These are phyloP conservation scores for Clitocybe nebularis DNA, from an alignment of 1,284 basidiomycete species.

Conservation along the genomic window DNA sequence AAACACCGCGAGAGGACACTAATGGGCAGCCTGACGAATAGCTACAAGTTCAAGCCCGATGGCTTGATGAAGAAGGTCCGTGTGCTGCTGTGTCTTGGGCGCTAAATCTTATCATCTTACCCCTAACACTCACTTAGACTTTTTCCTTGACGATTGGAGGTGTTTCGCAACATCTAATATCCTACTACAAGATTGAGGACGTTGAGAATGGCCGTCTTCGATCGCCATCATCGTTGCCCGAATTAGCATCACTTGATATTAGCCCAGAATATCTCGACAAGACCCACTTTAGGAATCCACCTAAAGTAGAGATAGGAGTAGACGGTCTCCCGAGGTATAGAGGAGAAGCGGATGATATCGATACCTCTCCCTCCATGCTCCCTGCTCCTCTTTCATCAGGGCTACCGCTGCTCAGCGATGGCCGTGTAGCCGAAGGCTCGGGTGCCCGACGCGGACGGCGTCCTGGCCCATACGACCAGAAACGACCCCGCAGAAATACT, in stretches of 20 bases:
- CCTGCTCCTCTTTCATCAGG: constrained; percentile 47
- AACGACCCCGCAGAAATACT: constrained; percentile 13
- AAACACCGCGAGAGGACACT: constrained; percentile 75
- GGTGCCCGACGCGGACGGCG: constrained; percentile 45
- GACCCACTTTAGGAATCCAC: constrained; percentile 87
- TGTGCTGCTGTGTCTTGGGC: constrained; percentile 8
- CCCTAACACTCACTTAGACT: constrained; percentile 53
- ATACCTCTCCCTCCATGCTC: constrained; percentile 42
- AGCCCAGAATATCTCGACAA: constrained; percentile 87
- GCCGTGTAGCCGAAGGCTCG: constrained; percentile 29
- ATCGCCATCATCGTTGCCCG: constrained; percentile 84
- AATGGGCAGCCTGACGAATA: constrained; percentile 86
- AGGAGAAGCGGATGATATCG: constrained; percentile 70
- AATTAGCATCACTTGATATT: constrained; percentile 83
- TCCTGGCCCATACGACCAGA: constrained; percentile 44
- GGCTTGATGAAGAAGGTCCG: constrained; percentile 94
- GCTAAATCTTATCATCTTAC: constrained; percentile 15
- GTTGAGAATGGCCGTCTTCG: constrained; percentile 85
- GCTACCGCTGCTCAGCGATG: constrained; percentile 49
- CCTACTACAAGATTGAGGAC: constrained; percentile 93
- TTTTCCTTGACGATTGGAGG: constrained; percentile 87
- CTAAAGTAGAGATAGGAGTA: constrained; percentile 78
- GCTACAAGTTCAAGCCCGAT: constrained; percentile 85
- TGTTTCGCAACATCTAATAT: constrained; percentile 91
- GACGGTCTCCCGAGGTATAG: constrained; percentile 83